Evolutionary conservation across 768 basidiomycete genomes (phyloP).

Genomic region (Suillus decipiens): DNA sequence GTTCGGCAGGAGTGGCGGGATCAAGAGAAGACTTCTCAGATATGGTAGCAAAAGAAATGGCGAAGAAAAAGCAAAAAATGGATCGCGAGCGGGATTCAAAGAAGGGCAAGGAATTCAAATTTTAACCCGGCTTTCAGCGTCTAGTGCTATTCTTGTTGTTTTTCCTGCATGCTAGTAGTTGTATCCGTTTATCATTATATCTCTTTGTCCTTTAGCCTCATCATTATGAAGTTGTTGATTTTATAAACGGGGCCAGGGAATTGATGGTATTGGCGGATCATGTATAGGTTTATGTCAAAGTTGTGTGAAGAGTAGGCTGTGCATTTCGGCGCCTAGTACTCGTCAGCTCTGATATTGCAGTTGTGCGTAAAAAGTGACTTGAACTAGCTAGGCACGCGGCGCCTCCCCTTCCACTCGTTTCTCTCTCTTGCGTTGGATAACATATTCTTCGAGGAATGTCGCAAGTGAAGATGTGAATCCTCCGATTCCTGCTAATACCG

Average conservation of each 20-base stretch:
- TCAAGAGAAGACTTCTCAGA: slow-evolving; percentile 86
- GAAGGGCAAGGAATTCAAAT: slow-evolving; percentile 85
- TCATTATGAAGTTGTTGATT: neutral
- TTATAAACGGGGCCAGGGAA: neutral
- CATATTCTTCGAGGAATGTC: slow-evolving; percentile 35
- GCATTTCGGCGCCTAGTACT: slow-evolving; percentile 12
- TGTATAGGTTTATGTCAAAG: neutral
- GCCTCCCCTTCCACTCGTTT: slow-evolving; percentile 13
- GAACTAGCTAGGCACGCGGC: slow-evolving; percentile 14
- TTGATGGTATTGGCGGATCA: neutral
- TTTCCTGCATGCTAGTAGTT: neutral
- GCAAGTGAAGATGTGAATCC: slow-evolving; percentile 46
- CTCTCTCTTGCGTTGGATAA: slow-evolving; percentile 2
- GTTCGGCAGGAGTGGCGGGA: slow-evolving; percentile 78
- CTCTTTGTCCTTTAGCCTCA: neutral
- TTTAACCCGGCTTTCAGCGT: slow-evolving; percentile 40
- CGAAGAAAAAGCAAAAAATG: slow-evolving; percentile 83
- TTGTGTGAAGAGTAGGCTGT: slow-evolving; percentile 14
- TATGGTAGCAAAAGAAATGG: slow-evolving; percentile 83
- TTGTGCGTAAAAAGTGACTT: slow-evolving; percentile 3
- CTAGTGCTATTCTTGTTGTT: neutral
- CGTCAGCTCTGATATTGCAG: neutral
- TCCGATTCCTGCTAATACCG: slow-evolving; percentile 3
- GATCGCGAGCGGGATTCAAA: slow-evolving; percentile 59
- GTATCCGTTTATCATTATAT: slow-evolving; percentile 6